A percentile compares a stretch with the other conserved stretches of the same genome.
These are phyloP conservation scores for Neltuma alba DNA, from an alignment of 306 rosid genomes.

Conservation along the genomic window DNA sequence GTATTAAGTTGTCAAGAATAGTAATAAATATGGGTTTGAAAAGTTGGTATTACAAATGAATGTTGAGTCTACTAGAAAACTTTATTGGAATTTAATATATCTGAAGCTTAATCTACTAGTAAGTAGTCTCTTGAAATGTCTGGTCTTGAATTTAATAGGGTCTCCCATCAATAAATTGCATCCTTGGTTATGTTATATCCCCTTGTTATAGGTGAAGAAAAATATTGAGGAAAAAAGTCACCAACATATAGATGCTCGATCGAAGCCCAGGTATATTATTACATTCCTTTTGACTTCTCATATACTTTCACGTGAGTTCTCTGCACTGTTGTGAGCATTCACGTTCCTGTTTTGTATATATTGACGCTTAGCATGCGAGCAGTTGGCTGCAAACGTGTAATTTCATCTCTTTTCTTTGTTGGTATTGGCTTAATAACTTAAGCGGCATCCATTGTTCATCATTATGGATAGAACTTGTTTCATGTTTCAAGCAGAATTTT, in stretches of 20 bases:
- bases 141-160: conserved; percentile 14
- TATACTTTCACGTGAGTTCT: conserved; percentile 23
- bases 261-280: conserved; percentile 81
- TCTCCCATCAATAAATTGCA: neutral
- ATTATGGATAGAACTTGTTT: neutral
- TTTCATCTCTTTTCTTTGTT: neutral
- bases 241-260: conserved; percentile 87
- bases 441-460: neutral
- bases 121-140: conserved; percentile 14
- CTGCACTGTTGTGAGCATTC: conserved; percentile 2
- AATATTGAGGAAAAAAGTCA: conserved; percentile 69
- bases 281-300: conserved; percentile 9
- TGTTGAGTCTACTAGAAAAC: conserved; percentile 8
- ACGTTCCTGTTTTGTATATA: neutral
- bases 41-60: neutral
- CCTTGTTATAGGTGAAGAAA: conserved; percentile 56
- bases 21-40: neutral
- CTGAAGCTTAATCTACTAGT: neutral
- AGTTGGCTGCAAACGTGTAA: conserved; percentile 2
- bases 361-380: neutral
- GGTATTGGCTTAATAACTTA: neutral
- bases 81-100: neutral
- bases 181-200: conserved; percentile 19
- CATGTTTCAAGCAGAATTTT: neutral
- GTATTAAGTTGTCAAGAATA: neutral